Evolutionary conservation across 371 early-diverging fungal genomes (phyloP).

Genomic region (Mucor indicus): DNA sequence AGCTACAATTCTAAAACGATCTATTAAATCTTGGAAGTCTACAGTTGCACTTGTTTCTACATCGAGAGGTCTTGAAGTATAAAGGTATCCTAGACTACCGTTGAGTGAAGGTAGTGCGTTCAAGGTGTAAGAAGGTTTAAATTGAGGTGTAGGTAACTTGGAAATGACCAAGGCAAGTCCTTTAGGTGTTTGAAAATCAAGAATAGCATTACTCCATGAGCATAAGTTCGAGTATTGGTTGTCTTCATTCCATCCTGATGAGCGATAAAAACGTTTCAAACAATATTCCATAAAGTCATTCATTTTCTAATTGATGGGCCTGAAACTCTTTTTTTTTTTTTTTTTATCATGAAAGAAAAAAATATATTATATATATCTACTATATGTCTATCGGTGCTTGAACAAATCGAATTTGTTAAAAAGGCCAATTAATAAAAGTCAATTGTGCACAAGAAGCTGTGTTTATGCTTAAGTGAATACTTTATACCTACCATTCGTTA

Average conservation of each 20-base stretch:
- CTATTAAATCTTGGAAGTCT: constrained; percentile 56
- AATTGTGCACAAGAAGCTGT: too few species aligned
- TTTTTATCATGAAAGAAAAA: too few species aligned
- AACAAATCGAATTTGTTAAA: too few species aligned
- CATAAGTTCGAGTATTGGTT: constrained; percentile 78
- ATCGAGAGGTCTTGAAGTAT: constrained; percentile 68
- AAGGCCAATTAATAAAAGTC: too few species aligned
- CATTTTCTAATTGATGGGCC: constrained; percentile 37
- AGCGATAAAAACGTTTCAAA: constrained; percentile 72
- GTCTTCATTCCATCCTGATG: constrained; percentile 75
- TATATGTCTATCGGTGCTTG: too few species aligned
- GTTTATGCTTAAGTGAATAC: too few species aligned
- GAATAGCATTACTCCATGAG: constrained; percentile 66
- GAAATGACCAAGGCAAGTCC: constrained; percentile 72
- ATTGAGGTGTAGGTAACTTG: constrained; percentile 69
- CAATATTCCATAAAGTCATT: constrained; percentile 85
- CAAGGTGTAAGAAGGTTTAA: constrained; percentile 77
- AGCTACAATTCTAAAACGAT: constrained; percentile 50
- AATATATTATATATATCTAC: too few species aligned
- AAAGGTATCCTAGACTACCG: constrained; percentile 81
- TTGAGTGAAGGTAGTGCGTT: constrained; percentile 63
- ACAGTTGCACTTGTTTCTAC: constrained; percentile 62
- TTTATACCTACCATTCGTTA: too few species aligned
- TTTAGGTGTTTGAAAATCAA: constrained; percentile 76
- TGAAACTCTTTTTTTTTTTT: too few species aligned